Conservation (phyloP, 768 basidiomycete species). For the Hortiboletus flavorubellus region DNA sequence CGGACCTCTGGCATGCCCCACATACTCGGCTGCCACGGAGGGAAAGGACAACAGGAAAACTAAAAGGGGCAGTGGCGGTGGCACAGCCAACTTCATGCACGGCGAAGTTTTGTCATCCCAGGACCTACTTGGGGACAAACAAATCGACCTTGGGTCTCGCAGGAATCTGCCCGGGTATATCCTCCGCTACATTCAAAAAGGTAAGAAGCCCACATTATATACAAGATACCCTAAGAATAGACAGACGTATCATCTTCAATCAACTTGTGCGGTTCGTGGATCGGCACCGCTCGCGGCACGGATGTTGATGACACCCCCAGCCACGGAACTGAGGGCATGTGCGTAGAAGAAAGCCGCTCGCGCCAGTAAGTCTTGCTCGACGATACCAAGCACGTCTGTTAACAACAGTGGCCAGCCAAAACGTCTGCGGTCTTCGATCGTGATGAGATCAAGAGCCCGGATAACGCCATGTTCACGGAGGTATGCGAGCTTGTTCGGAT, state of each 20-base stretch:
- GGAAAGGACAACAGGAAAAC: too few relatives aligned
- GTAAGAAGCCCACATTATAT: neutral
- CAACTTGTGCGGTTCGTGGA: slow-evolving; percentile 36
- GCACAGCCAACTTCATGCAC: too few relatives aligned
- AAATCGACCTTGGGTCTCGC: neutral
- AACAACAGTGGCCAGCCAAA: slow-evolving; percentile 44
- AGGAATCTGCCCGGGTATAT: neutral
- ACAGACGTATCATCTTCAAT: slow-evolving; percentile 19
- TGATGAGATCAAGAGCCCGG: slow-evolving; percentile 40
- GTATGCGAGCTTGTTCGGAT: slow-evolving; percentile 32
- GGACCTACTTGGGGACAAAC: too few relatives aligned
- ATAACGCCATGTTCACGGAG: slow-evolving; percentile 36
- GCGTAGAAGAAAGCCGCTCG: slow-evolving; percentile 40
- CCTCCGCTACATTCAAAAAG: neutral
- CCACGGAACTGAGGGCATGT: slow-evolving; percentile 41
- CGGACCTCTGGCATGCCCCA: too few relatives aligned
- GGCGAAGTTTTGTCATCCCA: too few relatives aligned
- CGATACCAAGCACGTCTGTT: slow-evolving; percentile 41
- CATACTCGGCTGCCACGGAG: too few relatives aligned
- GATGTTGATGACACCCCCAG: slow-evolving; percentile 40
- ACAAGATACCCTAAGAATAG: neutral
- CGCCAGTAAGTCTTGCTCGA: slow-evolving; percentile 42
- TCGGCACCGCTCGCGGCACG: slow-evolving; percentile 40
- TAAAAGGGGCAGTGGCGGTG: too few relatives aligned
- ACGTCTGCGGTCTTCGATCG: slow-evolving; percentile 38